These are phyloP conservation scores for Pseudoscleropodium purum DNA, from an alignment of 225 moss, liverwort and hornwort species.

Conservation along the genomic window DNA sequence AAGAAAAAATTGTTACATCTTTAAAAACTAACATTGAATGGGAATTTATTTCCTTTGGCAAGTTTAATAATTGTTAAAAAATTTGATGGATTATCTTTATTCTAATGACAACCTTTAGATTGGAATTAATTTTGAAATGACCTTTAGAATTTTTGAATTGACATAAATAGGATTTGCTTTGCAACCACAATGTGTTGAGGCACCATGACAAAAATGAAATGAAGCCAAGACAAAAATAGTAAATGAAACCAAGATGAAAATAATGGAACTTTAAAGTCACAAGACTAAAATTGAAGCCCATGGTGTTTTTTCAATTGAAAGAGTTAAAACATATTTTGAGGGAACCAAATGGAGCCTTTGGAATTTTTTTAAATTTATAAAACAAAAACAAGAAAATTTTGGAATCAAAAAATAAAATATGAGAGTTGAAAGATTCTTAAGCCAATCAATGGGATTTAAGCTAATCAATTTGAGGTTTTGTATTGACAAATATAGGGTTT, in stretches of 20 bases:
- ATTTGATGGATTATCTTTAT: neutral
- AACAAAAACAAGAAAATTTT: rapidly evolving
- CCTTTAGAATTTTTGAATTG: neutral
- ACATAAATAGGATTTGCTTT: rapidly evolving
- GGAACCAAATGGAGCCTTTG: neutral
- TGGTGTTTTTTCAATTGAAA: neutral
- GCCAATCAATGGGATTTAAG: neutral
- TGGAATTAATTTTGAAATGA: neutral
- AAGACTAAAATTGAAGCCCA: neutral
- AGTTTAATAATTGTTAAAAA: neutral
- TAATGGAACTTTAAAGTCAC: neutral
- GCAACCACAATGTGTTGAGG: rapidly evolving
- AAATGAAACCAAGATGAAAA: neutral
- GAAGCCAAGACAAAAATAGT: neutral
- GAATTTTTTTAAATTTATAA: neutral
- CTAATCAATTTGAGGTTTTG: neutral
- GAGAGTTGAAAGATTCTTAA: neutral
- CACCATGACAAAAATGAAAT: neutral
- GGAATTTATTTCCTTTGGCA: neutral
- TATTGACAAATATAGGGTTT: neutral
- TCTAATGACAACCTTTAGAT: neutral
- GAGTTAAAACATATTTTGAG: neutral
- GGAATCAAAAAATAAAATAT: neutral
- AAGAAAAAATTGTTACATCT: neutral
- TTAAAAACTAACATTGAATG: neutral